Evolutionary conservation across 331 rosid genomes (phyloP).

Genomic region (Rhamnella rubrinervis): DNA sequence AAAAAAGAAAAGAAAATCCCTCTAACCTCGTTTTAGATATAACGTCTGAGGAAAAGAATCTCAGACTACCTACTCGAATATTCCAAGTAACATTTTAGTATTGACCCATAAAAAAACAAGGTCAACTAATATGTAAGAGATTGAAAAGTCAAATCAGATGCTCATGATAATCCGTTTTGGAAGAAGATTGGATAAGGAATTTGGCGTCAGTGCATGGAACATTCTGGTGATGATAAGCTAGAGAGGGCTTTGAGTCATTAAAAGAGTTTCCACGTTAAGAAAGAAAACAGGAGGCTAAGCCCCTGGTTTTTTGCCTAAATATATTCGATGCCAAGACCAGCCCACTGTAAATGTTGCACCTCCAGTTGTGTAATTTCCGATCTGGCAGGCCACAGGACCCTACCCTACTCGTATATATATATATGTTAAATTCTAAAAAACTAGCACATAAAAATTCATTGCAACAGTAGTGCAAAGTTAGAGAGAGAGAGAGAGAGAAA

Average conservation of each 20-base stretch:
- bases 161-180: too few relatives aligned
- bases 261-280: neutral
- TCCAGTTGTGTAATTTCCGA: neutral
- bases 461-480: slow-evolving; percentile 5
- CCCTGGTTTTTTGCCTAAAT: slow-evolving; percentile 54
- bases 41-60: too few relatives aligned
- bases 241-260: neutral
- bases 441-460: slow-evolving; percentile 9
- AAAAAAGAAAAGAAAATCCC: too few relatives aligned
- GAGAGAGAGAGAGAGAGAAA: slow-evolving; percentile 10
- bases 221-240: neutral
- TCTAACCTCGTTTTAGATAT: too few relatives aligned
- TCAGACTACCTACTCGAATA: too few relatives aligned
- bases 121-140: too few relatives aligned
- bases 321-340: slow-evolving; percentile 31
- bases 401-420: slow-evolving; percentile 23
- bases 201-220: too few relatives aligned
- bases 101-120: too few relatives aligned
- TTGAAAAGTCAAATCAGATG: too few relatives aligned
- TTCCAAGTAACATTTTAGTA: too few relatives aligned
- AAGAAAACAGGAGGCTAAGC: slow-evolving; percentile 51
- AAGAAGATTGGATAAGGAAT: too few relatives aligned
- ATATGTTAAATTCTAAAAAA: neutral
- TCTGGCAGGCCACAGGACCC: neutral
- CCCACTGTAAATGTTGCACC: slow-evolving; percentile 34